Conservation (phyloP, 352 stramenopile genomes). For the Pythium scleroteichum region DNA sequence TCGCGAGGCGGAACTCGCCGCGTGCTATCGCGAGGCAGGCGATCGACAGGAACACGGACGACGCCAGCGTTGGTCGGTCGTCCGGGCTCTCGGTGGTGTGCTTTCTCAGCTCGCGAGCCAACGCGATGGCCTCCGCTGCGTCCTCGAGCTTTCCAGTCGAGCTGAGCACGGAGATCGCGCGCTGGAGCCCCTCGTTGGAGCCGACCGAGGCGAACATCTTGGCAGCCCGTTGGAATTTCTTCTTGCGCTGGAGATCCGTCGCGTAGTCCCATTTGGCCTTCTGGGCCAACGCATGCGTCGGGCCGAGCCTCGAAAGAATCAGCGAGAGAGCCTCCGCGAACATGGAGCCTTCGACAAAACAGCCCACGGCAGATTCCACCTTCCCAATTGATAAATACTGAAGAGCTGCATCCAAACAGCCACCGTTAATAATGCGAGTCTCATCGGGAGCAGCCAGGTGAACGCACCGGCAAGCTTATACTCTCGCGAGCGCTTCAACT, state of each 20-base stretch:
- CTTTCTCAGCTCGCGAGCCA: background rate
- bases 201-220: constrained; percentile 8
- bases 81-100: background rate
- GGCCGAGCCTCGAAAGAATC: constrained; percentile 42
- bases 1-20: constrained; percentile 31
- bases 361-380: constrained; percentile 45
- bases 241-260: constrained; percentile 37
- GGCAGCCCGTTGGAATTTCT: constrained; percentile 10
- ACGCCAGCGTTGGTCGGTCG: constrained; percentile 1
- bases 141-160: constrained; percentile 9
- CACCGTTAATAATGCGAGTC: background rate
- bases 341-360: constrained; percentile 38
- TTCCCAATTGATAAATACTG: constrained; percentile 66
- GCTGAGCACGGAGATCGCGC: constrained; percentile 13
- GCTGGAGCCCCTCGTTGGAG: constrained; percentile 2
- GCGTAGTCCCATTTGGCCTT: constrained; percentile 43
- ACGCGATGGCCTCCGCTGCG: constrained; percentile 1
- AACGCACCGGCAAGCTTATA: constrained; percentile 44
- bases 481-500: constrained; percentile 48
- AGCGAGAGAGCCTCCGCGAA: constrained; percentile 65
- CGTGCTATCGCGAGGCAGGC: constrained; percentile 27
- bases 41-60: constrained; percentile 40
- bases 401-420: constrained; percentile 32
- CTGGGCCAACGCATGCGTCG: constrained; percentile 39
- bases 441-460: background rate